Percentiles rank a stretch among this genome's conserved stretches.
Evolutionary conservation across 176 grass and related monocot species (phyloP).

Genomic region (Calamus simplicifolius): DNA sequence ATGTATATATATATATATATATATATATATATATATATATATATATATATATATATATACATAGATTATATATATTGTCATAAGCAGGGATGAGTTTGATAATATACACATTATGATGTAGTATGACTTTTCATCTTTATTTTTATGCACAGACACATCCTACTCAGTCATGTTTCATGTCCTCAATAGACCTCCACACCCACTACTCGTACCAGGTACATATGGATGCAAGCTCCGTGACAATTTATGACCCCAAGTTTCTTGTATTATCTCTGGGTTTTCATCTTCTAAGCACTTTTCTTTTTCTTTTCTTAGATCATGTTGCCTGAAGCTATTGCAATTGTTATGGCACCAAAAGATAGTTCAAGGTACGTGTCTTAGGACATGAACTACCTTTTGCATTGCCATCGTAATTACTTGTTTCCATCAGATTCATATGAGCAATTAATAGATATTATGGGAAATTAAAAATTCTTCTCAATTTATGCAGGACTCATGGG

Average conservation of each 20-base stretch:
- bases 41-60: too few species aligned
- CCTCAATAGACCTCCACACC: slow-evolving; percentile 45
- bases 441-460: too few species aligned
- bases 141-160: slow-evolving; percentile 40
- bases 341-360: slow-evolving; percentile 59
- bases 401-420: too few species aligned
- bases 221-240: not conserved
- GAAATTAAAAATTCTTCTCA: not conserved
- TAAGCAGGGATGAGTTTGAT: too few species aligned
- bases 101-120: too few species aligned
- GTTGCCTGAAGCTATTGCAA: slow-evolving; percentile 54
- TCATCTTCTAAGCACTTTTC: not conserved
- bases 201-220: slow-evolving; percentile 53
- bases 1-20: too few species aligned
- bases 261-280: not conserved
- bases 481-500: slow-evolving; percentile 27
- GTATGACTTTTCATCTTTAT: too few species aligned
- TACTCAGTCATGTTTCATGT: slow-evolving; percentile 55
- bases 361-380: slow-evolving; percentile 23
- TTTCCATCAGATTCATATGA: too few species aligned
- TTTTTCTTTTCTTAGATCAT: slow-evolving; percentile 28
- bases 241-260: slow-evolving; percentile 5
- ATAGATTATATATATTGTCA: too few species aligned
- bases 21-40: too few species aligned
- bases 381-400: too few species aligned